Evolutionary conservation across 352 stramenopile species (phyloP).

Genomic region (Globisporangium cystogenes): DNA sequence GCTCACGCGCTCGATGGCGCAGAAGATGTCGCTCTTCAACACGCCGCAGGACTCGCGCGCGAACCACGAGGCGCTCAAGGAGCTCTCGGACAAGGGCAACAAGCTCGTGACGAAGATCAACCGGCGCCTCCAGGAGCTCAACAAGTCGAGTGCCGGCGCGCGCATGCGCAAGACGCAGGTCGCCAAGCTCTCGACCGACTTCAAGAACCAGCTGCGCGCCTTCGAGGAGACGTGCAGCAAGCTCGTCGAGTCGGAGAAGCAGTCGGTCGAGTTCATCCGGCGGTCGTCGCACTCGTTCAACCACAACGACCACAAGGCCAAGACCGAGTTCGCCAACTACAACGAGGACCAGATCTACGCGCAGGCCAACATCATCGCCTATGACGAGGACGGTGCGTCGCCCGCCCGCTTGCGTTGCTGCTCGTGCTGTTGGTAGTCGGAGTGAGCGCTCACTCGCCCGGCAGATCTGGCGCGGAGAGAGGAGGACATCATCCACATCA

Average conservation of each 20-base stretch:
- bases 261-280: constrained; percentile 75
- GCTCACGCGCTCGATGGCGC: constrained; percentile 75
- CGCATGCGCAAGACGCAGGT: constrained; percentile 67
- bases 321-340: constrained; percentile 67
- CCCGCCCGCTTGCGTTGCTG: background rate
- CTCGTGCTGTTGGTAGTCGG: too few species aligned
- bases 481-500: constrained; percentile 87
- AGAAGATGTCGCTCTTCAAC: constrained; percentile 85
- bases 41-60: constrained; percentile 78
- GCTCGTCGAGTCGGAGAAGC: constrained; percentile 63
- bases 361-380: constrained; percentile 77
- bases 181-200: constrained; percentile 78
- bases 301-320: constrained; percentile 25
- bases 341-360: constrained; percentile 87
- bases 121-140: constrained; percentile 70
- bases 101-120: constrained; percentile 79
- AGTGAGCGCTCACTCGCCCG: background rate
- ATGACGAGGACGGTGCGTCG: constrained; percentile 77
- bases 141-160: constrained; percentile 38
- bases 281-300: constrained; percentile 72
- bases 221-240: constrained; percentile 74
- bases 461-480: constrained; percentile 73
- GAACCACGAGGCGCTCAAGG: constrained; percentile 77
- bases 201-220: constrained; percentile 69
- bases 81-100: constrained; percentile 80